A percentile compares a stretch with the other conserved stretches of the same genome.
phyloP scores from a whole-genome alignment of 1,139 yeast genomes.

The Candida tropicalis region DNA sequence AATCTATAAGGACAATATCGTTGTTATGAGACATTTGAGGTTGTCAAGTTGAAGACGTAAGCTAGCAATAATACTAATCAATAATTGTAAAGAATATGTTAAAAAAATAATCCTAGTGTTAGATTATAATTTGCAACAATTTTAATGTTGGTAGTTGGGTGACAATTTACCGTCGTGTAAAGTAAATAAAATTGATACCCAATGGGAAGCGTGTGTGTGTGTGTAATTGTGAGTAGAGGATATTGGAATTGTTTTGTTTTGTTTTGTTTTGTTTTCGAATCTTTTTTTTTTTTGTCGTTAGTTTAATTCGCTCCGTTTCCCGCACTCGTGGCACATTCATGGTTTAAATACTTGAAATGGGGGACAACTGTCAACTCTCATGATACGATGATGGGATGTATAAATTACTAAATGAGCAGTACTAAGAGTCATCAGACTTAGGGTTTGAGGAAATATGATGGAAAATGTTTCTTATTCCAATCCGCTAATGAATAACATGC shows the following conservation, averaged over 20 bases:
- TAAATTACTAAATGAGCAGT: no score
- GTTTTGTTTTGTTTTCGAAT: neutral
- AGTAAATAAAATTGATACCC: neutral
- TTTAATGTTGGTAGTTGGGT: neutral
- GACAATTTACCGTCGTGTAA: neutral
- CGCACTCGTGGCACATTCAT: neutral
- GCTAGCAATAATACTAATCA: neutral
- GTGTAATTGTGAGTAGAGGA: neutral
- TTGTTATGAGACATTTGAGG: slow-evolving; percentile 7
- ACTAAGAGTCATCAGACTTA: no score
- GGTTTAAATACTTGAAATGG: no score
- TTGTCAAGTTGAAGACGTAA: neutral
- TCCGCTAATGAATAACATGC: no score
- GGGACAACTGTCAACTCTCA: no score
- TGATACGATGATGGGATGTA: no score
- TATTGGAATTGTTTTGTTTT: slow-evolving; percentile 1
- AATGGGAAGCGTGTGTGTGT: neutral
- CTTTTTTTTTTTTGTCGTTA: neutral
- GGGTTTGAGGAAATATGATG: no score
- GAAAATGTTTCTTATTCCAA: no score
- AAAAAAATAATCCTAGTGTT: no score
- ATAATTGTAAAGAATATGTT: neutral
- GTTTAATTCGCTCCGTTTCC: neutral
- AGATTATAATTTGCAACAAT: slow-evolving; percentile 5
- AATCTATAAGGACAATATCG: slow-evolving; percentile 24